Base-by-base conservation (phyloP, 169 alveolate genomes). In the Plasmodium chabaudi region DNA sequence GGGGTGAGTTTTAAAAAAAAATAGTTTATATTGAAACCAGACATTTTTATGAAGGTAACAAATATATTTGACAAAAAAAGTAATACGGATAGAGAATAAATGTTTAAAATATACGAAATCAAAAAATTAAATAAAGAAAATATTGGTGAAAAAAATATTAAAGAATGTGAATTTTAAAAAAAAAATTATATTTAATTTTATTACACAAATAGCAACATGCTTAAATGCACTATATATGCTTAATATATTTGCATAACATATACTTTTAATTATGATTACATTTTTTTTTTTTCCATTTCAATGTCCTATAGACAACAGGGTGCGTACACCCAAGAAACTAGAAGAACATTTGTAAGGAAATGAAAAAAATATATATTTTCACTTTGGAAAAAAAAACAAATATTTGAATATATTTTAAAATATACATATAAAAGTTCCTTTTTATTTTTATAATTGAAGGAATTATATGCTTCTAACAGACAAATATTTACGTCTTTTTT, bases 311-410 rank as follows among this genome's bases (percentile, higher is more conserved):
- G 49, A 44, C 7, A 34, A 34, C 42, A 34, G 42, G 90, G 90
- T 19, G 90, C 68, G 23, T 82, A 82, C 10, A 82, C 90, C 90
- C 90, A 82, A 17, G 90, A 82, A 12, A 82, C 90, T 27, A 82
- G 15, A 44, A 82, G 47, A 53, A 82, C 82, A 67, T 68, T 68
- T 15, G 90, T 82, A 15, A 82, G 60, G 61, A 82, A 82, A 61
- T 82, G 90, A 56, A 82, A 82, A 47, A 82, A 82, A 49, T 65
- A 82, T 34, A 67, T 67, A 39, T 56, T 82, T 67, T 82, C 82
- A 67, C 82, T 67, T 59, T 82, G 79, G 39, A 82, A 82, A 42
- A 82, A 82, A 27, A 82, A 82, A 67, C 34, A 82, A 55, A 82
- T 65, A 47, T 82, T 82, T 13, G 90, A 82, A 17, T 82, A 82